Base-by-base conservation (phyloP, 495 filamentous ascomycete genomes). In the Penicillium paxilli region DNA sequence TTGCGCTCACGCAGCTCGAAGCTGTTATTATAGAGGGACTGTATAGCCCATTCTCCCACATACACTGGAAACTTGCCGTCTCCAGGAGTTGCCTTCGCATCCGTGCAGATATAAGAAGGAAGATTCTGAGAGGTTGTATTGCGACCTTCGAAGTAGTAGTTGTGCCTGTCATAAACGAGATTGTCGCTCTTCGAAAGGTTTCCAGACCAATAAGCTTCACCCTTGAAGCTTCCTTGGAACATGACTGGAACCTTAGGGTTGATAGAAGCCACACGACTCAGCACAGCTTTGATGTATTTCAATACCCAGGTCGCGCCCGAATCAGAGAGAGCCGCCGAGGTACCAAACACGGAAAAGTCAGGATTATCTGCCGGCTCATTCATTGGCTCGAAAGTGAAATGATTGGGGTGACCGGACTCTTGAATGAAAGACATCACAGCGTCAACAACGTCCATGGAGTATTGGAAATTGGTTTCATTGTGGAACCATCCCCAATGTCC, bases 51-150 rank as follows among this genome's bases (percentile, higher is more conserved):
- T 55, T 69, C 65, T 22, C 56, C 67, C 5, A 67, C 60, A 51
- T 67, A 70, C 7, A 61, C 62, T 11, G 67, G 67, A 44, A 73
- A 67, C 49, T 63, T 65, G 11, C 62, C 66, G 51, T 62, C 57
- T 3, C 64, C 64, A 8, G 51, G 38, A 9, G 52, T 60, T 1
- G 22, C 32, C 21, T 49, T 30, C 4, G 60, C 64, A 52, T 69
- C 64, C 3, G 52, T 47, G 12, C 52, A 57, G 16, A 73, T 41
- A 37, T 53, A 57, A 3, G 20, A 32, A 0, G 60, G 55, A 28
- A 70, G 23, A 52, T 64, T 68, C n/a, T 45, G 55, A 3, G 63
- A 60, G 4, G 61, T 68, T 17, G 60, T 41, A 41, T 62, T 59
- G n/a, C 40, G 21, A 22, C 60, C 56, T 46, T 68, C 59, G 37